Evolutionary conservation across 2,329 filamentous ascomycete species (phyloP), one percentile per base, ranked within the genome.

Genomic region (Xylariaceae sp.): DNA sequence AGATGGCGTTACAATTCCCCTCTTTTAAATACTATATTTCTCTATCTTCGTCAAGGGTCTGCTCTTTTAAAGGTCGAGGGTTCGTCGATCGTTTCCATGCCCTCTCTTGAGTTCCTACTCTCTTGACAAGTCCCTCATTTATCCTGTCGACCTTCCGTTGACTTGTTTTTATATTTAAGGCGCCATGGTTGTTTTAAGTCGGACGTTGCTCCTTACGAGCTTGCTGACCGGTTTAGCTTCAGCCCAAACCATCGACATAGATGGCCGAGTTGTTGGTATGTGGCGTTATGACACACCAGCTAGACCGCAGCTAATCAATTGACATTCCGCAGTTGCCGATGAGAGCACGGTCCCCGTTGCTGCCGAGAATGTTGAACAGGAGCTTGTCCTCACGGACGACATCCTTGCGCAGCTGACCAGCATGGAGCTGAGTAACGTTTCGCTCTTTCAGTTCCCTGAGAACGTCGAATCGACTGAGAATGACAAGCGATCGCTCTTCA

Each of bases 371-470:
- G 23, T 59, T 3, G 19, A 31, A 6, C 28, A 37, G 9, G 54
- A 58, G 45, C 44, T 58, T 17, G 46, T 60, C 16, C 51, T 63
- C 23, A 63, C 57, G 2, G 50, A 60, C 19, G 29, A 26, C 6
- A 59, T 65, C 23, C 55, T 72, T 34, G 50, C 45, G 6, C 59
- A 64, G 17, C 53, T 70, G 2, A 59, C 61, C 3, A 46, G 50
- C 7, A 31, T 57, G 48, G 61, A 67, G 8, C 37, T 62, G 26
- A 60, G 39, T n/a, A 48, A 66, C 16, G 57, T 68, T 7, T 58
- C 62, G 6, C 54, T 68, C 29, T 72, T 73, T 47, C 28, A 48
- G 1, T 73, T 65, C 16, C 39, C 53, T 5, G 50, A 60, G 4
- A 43, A 60, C 12, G 8, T 41, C 24, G 43, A 54, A 1, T 23